Evolutionary conservation across 2,329 filamentous ascomycete species (phyloP).

Genomic region (Zymoseptoria crescenta): DNA sequence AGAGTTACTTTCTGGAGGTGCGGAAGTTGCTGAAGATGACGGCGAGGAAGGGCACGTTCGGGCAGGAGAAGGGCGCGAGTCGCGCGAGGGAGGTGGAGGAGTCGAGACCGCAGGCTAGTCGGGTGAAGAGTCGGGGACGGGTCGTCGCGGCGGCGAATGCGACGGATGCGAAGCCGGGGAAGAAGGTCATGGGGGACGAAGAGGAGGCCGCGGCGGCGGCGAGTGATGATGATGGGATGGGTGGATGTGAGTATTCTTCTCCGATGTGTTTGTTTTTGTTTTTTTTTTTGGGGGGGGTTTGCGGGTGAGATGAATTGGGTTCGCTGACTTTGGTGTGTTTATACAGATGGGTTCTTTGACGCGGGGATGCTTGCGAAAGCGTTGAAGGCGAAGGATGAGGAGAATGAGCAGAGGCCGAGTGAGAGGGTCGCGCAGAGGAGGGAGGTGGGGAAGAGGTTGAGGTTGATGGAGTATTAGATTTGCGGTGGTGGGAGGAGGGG

Average conservation of each 20-base stretch:
- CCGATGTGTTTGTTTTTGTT: neutral
- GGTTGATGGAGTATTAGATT: conserved; percentile 57
- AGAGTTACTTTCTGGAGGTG: conserved; percentile 85
- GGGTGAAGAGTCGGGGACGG: conserved; percentile 64
- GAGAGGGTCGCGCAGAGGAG: conserved; percentile 55
- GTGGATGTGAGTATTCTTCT: conserved; percentile 67
- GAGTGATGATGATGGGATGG: conserved; percentile 76
- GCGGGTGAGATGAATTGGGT: neutral
- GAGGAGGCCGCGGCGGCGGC: conserved; percentile 60
- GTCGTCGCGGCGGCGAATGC: conserved; percentile 55
- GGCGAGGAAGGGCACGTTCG: conserved; percentile 46
- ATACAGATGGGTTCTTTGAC: conserved; percentile 88
- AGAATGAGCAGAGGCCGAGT: conserved; percentile 42
- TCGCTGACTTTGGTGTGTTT: neutral
- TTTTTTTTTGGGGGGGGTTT: neutral
- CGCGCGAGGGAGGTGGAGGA: conserved; percentile 57
- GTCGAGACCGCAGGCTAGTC: conserved; percentile 33
- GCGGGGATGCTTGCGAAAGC: conserved; percentile 89
- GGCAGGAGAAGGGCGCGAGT: conserved; percentile 44
- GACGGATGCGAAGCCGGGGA: conserved; percentile 24
- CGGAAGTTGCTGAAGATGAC: conserved; percentile 72
- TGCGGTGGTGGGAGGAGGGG: neutral
- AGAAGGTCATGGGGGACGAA: neutral
- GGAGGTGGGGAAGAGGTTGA: conserved; percentile 67
- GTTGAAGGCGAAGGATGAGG: conserved; percentile 60